A percentile compares a stretch with the other conserved stretches of the same genome.
These are phyloP conservation scores for Salisapilia sapeloensis DNA, from an alignment of 352 stramenopile genomes.

Conservation along the genomic window DNA sequence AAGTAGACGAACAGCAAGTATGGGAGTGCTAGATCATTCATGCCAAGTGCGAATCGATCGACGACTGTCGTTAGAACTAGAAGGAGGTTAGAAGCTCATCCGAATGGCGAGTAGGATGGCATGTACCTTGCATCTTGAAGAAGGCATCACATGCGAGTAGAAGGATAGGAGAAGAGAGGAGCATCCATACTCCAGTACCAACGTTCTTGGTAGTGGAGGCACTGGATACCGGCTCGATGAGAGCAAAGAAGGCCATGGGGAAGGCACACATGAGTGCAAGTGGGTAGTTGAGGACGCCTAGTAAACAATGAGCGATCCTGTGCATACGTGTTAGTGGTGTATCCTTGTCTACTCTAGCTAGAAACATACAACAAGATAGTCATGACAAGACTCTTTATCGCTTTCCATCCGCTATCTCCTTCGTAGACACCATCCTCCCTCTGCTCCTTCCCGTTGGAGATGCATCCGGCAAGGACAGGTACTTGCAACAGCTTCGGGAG, in stretches of 20 bases:
- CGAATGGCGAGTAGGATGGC: background rate
- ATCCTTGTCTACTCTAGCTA: no score
- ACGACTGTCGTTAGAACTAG: conserved; percentile 14
- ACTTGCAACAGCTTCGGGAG: no score
- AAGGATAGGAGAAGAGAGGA: conserved; percentile 26
- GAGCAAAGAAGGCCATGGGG: conserved; percentile 38
- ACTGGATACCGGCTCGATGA: conserved; percentile 18
- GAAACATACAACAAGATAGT: conserved; percentile 29
- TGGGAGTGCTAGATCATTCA: conserved; percentile 38
- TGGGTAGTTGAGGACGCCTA: conserved; percentile 70
- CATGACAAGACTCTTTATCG: conserved; percentile 37
- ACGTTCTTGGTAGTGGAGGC: conserved; percentile 8
- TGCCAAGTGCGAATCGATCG: conserved; percentile 24
- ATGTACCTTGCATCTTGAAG: conserved; percentile 10
- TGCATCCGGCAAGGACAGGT: no score
- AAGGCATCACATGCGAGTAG: conserved; percentile 11
- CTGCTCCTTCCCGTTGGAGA: no score
- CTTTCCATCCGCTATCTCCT: conserved; percentile 28
- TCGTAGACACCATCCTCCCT: conserved; percentile 2
- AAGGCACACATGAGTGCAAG: conserved; percentile 58
- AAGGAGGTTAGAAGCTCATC: conserved; percentile 5
- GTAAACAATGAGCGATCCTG: conserved; percentile 47
- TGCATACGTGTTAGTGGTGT: no score
- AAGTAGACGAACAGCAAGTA: conserved; percentile 60
- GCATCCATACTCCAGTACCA: conserved; percentile 21